Conservation (phyloP, 805 yeast species). For the Sugiyamaella marilandica region DNA sequence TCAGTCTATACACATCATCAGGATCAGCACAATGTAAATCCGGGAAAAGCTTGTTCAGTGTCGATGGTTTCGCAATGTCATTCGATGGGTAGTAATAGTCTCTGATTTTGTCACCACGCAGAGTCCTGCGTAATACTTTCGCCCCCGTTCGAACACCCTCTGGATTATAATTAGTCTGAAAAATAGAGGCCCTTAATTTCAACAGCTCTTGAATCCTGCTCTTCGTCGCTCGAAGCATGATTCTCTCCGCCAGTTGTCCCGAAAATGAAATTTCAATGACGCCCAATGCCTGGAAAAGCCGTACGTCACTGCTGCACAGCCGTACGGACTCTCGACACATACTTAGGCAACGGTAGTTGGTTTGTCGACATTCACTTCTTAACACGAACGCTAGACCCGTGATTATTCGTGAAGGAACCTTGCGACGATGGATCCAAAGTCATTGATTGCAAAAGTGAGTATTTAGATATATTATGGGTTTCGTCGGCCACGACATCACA, state of each 20-base stretch:
- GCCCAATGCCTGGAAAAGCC: no score
- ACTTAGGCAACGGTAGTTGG: no score
- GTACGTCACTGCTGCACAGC: no score
- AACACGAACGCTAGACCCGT: no score
- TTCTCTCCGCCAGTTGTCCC: no score
- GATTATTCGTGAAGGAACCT: no score
- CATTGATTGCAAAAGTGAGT: conserved; percentile 1
- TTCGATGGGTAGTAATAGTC: conserved; percentile 31
- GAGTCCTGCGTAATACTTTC: conserved; percentile 30
- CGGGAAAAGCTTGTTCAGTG: conserved; percentile 19
- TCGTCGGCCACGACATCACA: no score
- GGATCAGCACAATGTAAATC: conserved; percentile 20
- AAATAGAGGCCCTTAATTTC: conserved; percentile 30
- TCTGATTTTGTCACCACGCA: conserved; percentile 30
- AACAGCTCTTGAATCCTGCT: conserved; percentile 26
- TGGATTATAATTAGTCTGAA: conserved; percentile 33
- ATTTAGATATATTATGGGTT: no score
- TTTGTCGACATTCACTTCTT: no score
- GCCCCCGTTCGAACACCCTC: conserved; percentile 30
- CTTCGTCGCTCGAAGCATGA: conserved; percentile 9
- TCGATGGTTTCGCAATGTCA: conserved; percentile 12
- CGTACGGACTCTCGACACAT: no score
- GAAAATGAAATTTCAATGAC: no score
- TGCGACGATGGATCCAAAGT: background rate
- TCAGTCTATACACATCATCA: conserved; percentile 18